Evolutionary conservation across 2,329 filamentous ascomycete genomes (phyloP), one percentile per base, ranked within the genome.

Genomic region (Diaporthe helianthi): DNA sequence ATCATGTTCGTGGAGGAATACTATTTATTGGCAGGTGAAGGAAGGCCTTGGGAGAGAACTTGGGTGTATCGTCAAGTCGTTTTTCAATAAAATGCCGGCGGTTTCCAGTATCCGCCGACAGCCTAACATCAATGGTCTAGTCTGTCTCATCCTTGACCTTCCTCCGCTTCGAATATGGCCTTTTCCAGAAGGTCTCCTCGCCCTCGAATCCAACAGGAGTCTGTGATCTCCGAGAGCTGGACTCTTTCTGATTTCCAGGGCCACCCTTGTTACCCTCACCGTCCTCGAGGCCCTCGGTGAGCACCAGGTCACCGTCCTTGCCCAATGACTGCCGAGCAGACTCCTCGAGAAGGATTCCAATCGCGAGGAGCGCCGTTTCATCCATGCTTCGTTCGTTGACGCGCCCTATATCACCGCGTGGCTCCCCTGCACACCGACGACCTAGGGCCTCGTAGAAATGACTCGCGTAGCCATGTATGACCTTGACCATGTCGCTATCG

Each of bases 261-360:
- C 22, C 26, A 7, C 49, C 49, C 36, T 65, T 67, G 49, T 72
- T 22, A 3, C 41, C 49, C n/a, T 66, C 67, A 44, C 72, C 70
- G 55, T 74, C 74, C 55, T 79, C 77, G 31, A 79, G 77, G 5
- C 83, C 85, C 76, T 94, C 91, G 0, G 90, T 88, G 75, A 95
- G 91, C 1, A 91, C 90, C 58, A 93, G 78, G 78, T 93, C 90
- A 26, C 92, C 92, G 15, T 83, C 86, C 67, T 83, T 81, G 5
- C 91, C 92, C 24, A 94, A 80, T 7, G 83, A 78, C 55, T 89
- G 86, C 49, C 84, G 83, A 19, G 86, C 84, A 3, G 87, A 86
- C 78, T 95, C 92, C 79, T 95, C 92, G 51, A 94, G 80, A 68
- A 95, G 78, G 60, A 95, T 88, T 1, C 92, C 92, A 75, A 95